Conservation (phyloP, 257 asterid species). For the Ballota nigra region DNA sequence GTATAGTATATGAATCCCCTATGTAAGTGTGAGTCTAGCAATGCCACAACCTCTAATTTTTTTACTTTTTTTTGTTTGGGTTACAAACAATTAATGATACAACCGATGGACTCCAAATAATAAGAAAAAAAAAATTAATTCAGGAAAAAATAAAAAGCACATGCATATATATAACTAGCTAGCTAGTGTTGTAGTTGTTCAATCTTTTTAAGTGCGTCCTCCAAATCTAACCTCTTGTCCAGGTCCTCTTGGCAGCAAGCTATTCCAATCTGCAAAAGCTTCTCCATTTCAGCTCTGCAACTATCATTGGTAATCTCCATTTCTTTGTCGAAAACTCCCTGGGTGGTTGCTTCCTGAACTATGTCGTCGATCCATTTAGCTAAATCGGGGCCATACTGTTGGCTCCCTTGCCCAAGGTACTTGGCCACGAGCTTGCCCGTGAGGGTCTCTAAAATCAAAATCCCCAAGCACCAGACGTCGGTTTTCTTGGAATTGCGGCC, state of each 20-base stretch:
- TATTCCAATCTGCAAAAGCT: slow-evolving; percentile 65
- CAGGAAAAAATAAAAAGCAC: neutral
- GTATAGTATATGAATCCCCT: neutral
- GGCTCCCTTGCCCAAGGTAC: slow-evolving; percentile 44
- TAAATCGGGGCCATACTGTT: slow-evolving; percentile 34
- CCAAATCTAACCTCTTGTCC: slow-evolving; percentile 68
- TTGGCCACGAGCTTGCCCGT: slow-evolving; percentile 70
- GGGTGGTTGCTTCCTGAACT: slow-evolving; percentile 16
- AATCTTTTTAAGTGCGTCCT: slow-evolving; percentile 51
- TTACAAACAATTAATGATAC: neutral
- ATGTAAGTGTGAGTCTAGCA: neutral
- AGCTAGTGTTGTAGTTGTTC: slow-evolving; percentile 40
- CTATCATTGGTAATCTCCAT: slow-evolving; percentile 35
- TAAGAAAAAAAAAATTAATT: neutral
- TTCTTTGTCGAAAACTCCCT: slow-evolving; percentile 53
- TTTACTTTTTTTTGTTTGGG: neutral
- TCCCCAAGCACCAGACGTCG: slow-evolving; percentile 91
- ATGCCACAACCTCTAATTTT: slow-evolving; percentile 10
- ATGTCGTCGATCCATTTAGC: slow-evolving; percentile 55
- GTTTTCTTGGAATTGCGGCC: slow-evolving; percentile 54
- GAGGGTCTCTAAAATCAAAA: slow-evolving; percentile 65
- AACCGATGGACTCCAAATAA: neutral
- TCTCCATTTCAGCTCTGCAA: slow-evolving; percentile 50
- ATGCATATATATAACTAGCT: neutral
- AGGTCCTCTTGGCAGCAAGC: slow-evolving; percentile 68